phyloP scores from a whole-genome alignment of 768 basidiomycete genomes.

The Amanita thiersii region DNA sequence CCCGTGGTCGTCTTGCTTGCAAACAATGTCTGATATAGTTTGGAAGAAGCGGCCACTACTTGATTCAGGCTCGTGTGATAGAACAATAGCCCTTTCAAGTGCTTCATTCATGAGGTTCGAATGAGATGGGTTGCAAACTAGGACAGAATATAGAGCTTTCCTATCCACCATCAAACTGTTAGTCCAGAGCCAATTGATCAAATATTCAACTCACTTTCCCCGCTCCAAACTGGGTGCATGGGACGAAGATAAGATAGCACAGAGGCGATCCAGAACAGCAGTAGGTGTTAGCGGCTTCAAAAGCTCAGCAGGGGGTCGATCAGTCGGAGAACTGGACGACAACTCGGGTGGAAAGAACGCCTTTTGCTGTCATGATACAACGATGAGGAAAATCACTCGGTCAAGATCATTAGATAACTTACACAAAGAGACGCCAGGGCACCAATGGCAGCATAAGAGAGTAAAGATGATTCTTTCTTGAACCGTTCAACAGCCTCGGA shows the following conservation, averaged over 20 bases:
- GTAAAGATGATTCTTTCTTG: slow-evolving; percentile 56
- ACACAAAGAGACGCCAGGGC: slow-evolving; percentile 86
- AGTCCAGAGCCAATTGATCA: background rate
- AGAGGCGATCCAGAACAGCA: slow-evolving; percentile 55
- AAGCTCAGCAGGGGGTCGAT: slow-evolving; percentile 41
- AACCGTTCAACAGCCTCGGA: slow-evolving; percentile 49
- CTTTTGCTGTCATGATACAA: slow-evolving; percentile 49
- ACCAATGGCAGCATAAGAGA: slow-evolving; percentile 80
- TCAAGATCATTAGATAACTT: slow-evolving; percentile 24
- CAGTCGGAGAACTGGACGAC: slow-evolving; percentile 55
- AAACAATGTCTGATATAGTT: slow-evolving; percentile 64
- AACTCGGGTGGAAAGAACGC: slow-evolving; percentile 64
- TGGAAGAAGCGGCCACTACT: slow-evolving; percentile 70
- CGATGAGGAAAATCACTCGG: slow-evolving; percentile 3
- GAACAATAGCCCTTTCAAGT: slow-evolving; percentile 61
- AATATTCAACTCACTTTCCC: slow-evolving; percentile 50
- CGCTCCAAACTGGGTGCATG: slow-evolving; percentile 40
- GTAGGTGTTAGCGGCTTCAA: slow-evolving; percentile 45
- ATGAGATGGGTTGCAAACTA: slow-evolving; percentile 50
- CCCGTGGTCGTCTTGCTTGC: slow-evolving; percentile 40
- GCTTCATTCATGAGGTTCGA: slow-evolving; percentile 52
- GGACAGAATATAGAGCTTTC: slow-evolving; percentile 66
- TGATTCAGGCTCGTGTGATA: slow-evolving; percentile 41
- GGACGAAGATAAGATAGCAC: slow-evolving; percentile 58
- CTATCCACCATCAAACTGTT: slow-evolving; percentile 28